phyloP scores from a whole-genome alignment of 1,284 basidiomycete genomes.

The Afroboletus lepidellus region DNA sequence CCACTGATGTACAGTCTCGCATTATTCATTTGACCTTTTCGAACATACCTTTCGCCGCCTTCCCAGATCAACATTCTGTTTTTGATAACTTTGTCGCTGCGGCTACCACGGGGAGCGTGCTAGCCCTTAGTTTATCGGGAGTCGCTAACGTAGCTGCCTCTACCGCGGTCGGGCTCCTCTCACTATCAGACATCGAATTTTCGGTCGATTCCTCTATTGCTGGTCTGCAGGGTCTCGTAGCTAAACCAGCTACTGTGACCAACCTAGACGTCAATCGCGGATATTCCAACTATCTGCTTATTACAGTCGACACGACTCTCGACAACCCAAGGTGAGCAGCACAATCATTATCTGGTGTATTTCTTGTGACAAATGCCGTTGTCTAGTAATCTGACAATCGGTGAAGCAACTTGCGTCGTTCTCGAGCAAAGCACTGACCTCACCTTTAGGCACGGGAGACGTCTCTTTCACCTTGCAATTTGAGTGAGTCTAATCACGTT shows the following conservation, averaged over 20 bases:
- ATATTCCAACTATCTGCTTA: conserved; percentile 66
- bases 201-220: conserved; percentile 59
- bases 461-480: conserved; percentile 64
- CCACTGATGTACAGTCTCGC: conserved; percentile 62
- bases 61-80: conserved; percentile 47
- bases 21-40: conserved; percentile 65
- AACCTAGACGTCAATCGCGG: conserved; percentile 72
- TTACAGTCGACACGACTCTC: conserved; percentile 59
- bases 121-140: conserved; percentile 60
- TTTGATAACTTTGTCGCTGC: conserved; percentile 71
- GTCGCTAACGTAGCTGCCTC: conserved; percentile 56
- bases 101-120: conserved; percentile 51
- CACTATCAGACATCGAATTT: conserved; percentile 60
- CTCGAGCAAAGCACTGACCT: conserved; percentile 4
- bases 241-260: conserved; percentile 57
- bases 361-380: conserved; percentile 5
- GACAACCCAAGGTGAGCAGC: conserved; percentile 59
- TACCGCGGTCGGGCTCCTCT: conserved; percentile 76
- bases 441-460: conserved; percentile 52
- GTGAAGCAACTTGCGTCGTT: conserved; percentile 27
- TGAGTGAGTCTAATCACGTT: conserved; percentile 39
- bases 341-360: background rate
- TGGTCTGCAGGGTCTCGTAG: conserved; percentile 67
- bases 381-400: conserved; percentile 68
- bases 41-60: conserved; percentile 61